Conservation (phyloP, 805 yeast species). For the Candida michaelii region DNA sequence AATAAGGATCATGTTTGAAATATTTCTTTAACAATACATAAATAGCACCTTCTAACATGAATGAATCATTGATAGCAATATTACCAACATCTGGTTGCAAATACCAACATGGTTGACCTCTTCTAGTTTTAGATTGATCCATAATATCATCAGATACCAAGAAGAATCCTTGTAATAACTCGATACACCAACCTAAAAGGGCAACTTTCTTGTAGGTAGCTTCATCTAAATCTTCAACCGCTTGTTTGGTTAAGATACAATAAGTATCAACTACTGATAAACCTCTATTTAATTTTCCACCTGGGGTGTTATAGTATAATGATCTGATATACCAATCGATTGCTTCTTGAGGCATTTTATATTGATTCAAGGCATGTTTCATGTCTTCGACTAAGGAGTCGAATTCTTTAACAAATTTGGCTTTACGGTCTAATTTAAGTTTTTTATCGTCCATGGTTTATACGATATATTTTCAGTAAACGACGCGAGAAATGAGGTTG, state of each 20-base stretch:
- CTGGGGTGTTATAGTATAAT: conserved; percentile 85
- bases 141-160: conserved; percentile 98
- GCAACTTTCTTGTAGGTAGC: conserved; percentile 84
- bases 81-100: conserved; percentile 75
- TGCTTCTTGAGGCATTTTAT: conserved; percentile 86
- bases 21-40: conserved; percentile 86
- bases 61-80: conserved; percentile 95
- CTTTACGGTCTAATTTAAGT: conserved; percentile 39
- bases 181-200: conserved; percentile 92
- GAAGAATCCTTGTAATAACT: conserved; percentile 92
- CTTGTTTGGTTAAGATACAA: conserved; percentile 64
- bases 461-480: background rate
- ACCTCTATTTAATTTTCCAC: conserved; percentile 97
- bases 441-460: conserved; percentile 4
- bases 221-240: conserved; percentile 55
- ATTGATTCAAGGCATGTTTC: conserved; percentile 54
- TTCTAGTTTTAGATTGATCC: conserved; percentile 94
- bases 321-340: conserved; percentile 76
- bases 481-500: too few relatives aligned
- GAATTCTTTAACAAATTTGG: conserved; percentile 64
- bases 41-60: conserved; percentile 94
- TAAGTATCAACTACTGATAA: conserved; percentile 93
- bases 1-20: conserved; percentile 78
- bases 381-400: conserved; percentile 79
- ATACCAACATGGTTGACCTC: conserved; percentile 99